Evolutionary conservation across 140 eudicot genomes (phyloP).

Genomic region (Erigeron philadelphicus): DNA sequence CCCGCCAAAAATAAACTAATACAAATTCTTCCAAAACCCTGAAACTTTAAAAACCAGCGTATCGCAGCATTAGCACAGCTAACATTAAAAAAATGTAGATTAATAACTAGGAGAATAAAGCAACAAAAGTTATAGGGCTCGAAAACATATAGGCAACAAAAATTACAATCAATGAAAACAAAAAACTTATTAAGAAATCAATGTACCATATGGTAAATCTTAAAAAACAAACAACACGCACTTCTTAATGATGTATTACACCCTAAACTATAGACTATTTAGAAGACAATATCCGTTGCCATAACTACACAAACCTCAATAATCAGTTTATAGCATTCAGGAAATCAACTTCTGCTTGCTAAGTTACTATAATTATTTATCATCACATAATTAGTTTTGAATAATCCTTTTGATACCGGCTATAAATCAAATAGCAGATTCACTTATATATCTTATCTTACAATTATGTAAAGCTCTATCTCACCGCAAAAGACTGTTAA

Average conservation of each 20-base stretch:
- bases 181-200: too few relatives aligned
- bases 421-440: neutral
- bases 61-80: neutral
- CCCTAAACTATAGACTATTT: too few relatives aligned
- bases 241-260: too few relatives aligned
- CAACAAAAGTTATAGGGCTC: neutral
- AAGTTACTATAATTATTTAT: neutral
- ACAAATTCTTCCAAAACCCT: slow-evolving; percentile 26
- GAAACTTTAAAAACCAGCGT: neutral
- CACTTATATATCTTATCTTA: neutral
- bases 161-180: neutral
- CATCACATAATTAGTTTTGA: neutral
- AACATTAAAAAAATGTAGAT: neutral
- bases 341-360: too few relatives aligned
- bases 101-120: neutral
- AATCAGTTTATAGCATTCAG: too few relatives aligned
- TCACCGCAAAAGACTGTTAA: neutral
- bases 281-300: too few relatives aligned
- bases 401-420: neutral
- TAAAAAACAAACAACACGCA: too few relatives aligned
- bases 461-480: neutral
- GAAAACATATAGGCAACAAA: neutral
- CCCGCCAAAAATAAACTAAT: neutral
- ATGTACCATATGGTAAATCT: too few relatives aligned
- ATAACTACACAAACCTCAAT: too few relatives aligned